Evolutionary conservation across 2,329 filamentous ascomycete species (phyloP).

Genomic region (Ciborinia camelliae): DNA sequence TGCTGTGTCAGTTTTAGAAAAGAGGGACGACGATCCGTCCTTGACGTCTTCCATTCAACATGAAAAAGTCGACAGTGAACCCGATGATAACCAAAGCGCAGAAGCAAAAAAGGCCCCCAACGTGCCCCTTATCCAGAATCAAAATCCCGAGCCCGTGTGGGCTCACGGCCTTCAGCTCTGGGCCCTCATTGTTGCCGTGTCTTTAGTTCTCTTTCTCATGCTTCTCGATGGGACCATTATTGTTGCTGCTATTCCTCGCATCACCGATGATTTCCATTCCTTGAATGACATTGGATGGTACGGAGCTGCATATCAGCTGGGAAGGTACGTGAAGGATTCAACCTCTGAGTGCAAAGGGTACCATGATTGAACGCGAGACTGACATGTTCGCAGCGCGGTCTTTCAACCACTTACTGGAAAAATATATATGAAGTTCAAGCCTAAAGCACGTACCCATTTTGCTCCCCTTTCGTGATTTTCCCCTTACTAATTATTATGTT

Average conservation of each 20-base stretch:
- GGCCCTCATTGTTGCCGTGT: conserved; percentile 31
- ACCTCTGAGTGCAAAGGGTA: background rate
- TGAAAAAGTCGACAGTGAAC: conserved; percentile 2
- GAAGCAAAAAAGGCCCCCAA: background rate
- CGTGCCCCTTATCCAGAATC: background rate
- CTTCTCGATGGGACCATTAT: conserved; percentile 23
- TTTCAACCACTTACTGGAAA: conserved; percentile 2
- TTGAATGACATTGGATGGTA: conserved; percentile 14
- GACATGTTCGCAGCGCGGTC: background rate
- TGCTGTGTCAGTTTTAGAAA: background rate
- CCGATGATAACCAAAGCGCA: background rate
- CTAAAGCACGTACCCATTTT: background rate
- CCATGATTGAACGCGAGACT: background rate
- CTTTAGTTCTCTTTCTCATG: conserved; percentile 34
- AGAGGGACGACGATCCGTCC: background rate
- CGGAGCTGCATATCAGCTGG: conserved; percentile 7
- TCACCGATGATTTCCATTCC: conserved; percentile 5
- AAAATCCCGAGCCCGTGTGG: background rate
- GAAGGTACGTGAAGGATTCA: conserved; percentile 1
- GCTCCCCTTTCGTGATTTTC: background rate
- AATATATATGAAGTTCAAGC: conserved; percentile 3
- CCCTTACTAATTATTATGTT: background rate
- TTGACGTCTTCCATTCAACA: background rate
- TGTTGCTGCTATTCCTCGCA: conserved; percentile 6
- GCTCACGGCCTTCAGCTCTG: conserved; percentile 27